phyloP scores from a whole-genome alignment of 2,329 filamentous ascomycete genomes.

The Calonectria pteridis region DNA sequence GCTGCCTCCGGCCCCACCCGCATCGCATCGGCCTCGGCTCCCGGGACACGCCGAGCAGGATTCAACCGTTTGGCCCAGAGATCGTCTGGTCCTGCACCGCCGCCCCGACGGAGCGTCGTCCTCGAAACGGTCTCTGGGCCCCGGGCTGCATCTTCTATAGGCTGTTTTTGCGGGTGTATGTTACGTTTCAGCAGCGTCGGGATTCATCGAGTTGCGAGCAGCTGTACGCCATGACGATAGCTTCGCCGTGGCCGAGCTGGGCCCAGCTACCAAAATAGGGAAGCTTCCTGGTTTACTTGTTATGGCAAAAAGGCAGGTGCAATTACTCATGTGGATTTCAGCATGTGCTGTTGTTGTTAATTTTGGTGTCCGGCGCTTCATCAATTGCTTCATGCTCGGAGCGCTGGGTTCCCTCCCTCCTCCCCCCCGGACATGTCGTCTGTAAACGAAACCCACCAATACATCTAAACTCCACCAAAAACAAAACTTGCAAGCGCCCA shows the following conservation, averaged over 20 bases:
- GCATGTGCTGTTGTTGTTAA: no score
- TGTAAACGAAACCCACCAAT: constrained; percentile 5
- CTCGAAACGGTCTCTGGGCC: not conserved
- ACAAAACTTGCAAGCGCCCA: not conserved
- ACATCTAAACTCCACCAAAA: not conserved
- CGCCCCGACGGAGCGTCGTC: constrained; percentile 15
- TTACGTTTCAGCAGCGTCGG: constrained; percentile 38
- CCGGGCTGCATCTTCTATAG: not conserved
- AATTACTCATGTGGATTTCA: no score
- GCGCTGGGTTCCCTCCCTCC: constrained; percentile 33
- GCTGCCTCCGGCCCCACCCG: constrained; percentile 36
- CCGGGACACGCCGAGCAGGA: constrained; percentile 28
- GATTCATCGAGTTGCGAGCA: not conserved
- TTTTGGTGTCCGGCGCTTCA: constrained; percentile 15
- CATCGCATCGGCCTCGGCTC: constrained; percentile 10
- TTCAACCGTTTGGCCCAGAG: not conserved
- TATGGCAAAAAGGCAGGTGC: no score
- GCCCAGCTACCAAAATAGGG: not conserved
- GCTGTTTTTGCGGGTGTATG: not conserved
- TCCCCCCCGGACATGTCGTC: not conserved
- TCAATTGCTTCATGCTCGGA: not conserved
- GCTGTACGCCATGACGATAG: constrained; percentile 15
- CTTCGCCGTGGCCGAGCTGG: not conserved
- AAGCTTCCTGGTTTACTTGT: not conserved
- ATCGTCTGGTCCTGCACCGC: constrained; percentile 11